phyloP scores from a whole-genome alignment of 2,329 filamentous ascomycete species.

The Claviceps lovelessii region DNA sequence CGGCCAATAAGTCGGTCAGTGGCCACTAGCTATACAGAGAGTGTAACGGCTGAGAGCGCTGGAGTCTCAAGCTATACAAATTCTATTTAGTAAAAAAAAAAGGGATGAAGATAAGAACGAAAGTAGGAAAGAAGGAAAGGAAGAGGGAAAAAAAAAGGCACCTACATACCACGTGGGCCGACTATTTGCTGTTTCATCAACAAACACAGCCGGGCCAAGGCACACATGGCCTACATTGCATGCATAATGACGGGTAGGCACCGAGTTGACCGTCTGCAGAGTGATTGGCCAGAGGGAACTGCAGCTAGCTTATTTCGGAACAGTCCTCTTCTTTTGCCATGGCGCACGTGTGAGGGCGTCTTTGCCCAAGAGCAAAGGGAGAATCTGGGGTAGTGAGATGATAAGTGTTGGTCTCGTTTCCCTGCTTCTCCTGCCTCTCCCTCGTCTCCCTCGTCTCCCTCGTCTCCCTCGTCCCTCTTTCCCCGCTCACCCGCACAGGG shows the following conservation, averaged over 20 bases:
- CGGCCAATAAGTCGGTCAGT: too few species aligned
- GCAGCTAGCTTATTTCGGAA: constrained; percentile 2
- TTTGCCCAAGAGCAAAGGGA: too few species aligned
- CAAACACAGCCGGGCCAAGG: not conserved
- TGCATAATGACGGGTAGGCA: not conserved
- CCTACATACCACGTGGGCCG: not conserved
- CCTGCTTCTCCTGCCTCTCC: too few species aligned
- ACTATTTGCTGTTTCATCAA: not conserved
- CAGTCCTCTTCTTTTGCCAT: not conserved
- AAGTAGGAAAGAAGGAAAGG: not conserved
- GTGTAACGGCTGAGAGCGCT: too few species aligned
- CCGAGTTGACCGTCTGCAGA: not conserved
- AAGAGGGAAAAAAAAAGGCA: not conserved
- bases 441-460: too few species aligned
- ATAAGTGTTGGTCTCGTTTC: not conserved
- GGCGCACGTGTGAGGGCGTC: not conserved
- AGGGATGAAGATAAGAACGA: too few species aligned
- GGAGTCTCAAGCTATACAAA: too few species aligned
- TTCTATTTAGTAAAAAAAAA: too few species aligned
- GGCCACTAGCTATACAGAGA: too few species aligned
- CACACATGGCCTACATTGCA: not conserved
- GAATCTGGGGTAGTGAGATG: constrained; percentile 1
- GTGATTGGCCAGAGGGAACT: not conserved
- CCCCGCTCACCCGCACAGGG: too few species aligned
- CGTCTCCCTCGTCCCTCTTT: too few species aligned